A percentile compares a stretch with the other conserved stretches of the same genome.
Evolutionary conservation across 2,329 filamentous ascomycete genomes (phyloP).

Genomic region (Neophaeococcomyces aloes): DNA sequence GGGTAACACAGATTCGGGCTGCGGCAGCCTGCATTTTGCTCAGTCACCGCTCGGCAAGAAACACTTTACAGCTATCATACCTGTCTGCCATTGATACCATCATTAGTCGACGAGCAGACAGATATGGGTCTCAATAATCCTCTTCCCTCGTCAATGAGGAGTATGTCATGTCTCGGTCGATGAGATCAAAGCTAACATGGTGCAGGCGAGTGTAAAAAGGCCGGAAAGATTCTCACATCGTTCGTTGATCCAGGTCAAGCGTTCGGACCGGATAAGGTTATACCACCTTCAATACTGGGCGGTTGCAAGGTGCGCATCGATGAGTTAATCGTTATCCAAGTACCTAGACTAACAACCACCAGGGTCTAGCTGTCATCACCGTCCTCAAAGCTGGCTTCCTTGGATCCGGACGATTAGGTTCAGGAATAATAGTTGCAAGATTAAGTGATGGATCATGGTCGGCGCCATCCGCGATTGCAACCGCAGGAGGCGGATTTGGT

Average conservation of each 20-base stretch:
- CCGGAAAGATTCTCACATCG: slow-evolving; percentile 85
- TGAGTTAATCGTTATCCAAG: neutral
- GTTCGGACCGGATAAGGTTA: slow-evolving; percentile 94
- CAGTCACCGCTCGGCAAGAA: too few relatives aligned
- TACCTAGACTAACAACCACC: slow-evolving; percentile 10
- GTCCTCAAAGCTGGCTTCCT: slow-evolving; percentile 42
- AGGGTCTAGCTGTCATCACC: slow-evolving; percentile 41
- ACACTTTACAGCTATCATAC: too few relatives aligned
- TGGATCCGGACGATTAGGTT: slow-evolving; percentile 41
- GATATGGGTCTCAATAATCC: slow-evolving; percentile 24
- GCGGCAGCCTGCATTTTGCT: too few relatives aligned
- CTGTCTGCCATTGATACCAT: too few relatives aligned
- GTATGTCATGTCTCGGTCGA: slow-evolving; percentile 26
- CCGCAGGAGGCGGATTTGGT: slow-evolving; percentile 40
- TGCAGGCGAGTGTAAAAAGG: slow-evolving; percentile 92
- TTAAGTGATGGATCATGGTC: slow-evolving; percentile 40
- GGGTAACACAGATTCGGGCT: too few relatives aligned
- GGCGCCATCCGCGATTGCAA: slow-evolving; percentile 40
- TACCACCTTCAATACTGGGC: slow-evolving; percentile 77
- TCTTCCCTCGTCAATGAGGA: slow-evolving; percentile 38
- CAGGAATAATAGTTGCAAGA: slow-evolving; percentile 40
- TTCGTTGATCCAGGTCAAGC: slow-evolving; percentile 90
- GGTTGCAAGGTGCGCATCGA: slow-evolving; percentile 66
- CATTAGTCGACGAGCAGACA: neutral
- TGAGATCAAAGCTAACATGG: slow-evolving; percentile 21